phyloP scores from a whole-genome alignment of 768 basidiomycete species.

The Agaricus bisporus region DNA sequence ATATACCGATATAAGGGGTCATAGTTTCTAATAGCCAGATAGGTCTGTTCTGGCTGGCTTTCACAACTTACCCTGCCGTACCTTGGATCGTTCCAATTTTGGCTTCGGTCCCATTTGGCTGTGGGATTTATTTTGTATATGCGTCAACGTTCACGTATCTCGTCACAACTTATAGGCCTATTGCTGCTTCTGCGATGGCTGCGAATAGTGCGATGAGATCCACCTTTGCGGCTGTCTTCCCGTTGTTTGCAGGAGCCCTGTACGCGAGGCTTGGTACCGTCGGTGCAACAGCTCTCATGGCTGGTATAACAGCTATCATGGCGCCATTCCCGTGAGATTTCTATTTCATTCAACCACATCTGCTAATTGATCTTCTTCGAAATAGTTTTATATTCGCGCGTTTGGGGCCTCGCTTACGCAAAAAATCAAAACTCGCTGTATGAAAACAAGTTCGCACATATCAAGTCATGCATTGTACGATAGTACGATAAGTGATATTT shows the following conservation, averaged over 20 bases:
- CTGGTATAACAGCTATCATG: constrained; percentile 55
- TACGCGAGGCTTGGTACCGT: constrained; percentile 65
- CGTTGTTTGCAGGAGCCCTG: constrained; percentile 59
- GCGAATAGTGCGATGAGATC: constrained; percentile 60
- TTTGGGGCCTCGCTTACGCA: constrained; percentile 19
- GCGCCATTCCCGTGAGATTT: constrained; percentile 51
- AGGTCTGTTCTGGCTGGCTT: constrained; percentile 62
- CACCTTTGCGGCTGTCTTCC: constrained; percentile 56
- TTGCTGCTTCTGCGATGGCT: constrained; percentile 64
- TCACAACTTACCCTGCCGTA: constrained; percentile 39
- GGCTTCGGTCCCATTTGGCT: constrained; percentile 59
- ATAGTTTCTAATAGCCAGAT: constrained; percentile 21
- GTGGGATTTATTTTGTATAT: constrained; percentile 62
- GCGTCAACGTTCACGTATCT: constrained; percentile 68
- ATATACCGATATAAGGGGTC: constrained; percentile 27
- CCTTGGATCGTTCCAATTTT: constrained; percentile 68
- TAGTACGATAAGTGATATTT: no score
- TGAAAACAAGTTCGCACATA: not conserved
- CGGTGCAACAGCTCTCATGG: constrained; percentile 67
- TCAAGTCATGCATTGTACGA: no score
- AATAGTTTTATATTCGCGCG: constrained; percentile 19
- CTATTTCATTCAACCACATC: constrained; percentile 1
- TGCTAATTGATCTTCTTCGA: not conserved
- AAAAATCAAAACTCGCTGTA: constrained; percentile 17
- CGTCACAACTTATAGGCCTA: constrained; percentile 61